A percentile compares a stretch with the other conserved stretches of the same genome.
phyloP scores from a whole-genome alignment of 2,329 filamentous ascomycete genomes.

The Dactylonectria macrodidyma region DNA sequence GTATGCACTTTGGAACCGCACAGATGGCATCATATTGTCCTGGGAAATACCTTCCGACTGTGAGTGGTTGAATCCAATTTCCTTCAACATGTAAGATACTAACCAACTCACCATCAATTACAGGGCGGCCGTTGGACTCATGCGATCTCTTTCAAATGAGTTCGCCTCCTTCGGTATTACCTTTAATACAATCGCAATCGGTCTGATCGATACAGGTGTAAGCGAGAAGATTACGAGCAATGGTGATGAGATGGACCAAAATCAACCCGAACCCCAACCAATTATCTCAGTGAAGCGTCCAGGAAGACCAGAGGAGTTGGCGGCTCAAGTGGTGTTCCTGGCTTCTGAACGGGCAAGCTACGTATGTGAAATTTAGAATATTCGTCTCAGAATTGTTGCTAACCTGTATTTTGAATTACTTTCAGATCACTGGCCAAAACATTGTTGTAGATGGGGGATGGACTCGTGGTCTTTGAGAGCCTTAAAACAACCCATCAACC shows the following conservation, averaged over 20 bases:
- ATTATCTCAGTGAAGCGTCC: constrained; percentile 14
- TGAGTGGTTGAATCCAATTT: not conserved
- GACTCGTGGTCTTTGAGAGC: constrained; percentile 15
- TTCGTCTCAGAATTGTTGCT: not conserved
- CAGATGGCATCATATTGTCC: constrained; percentile 17
- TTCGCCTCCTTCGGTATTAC: constrained; percentile 13
- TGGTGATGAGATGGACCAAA: not conserved
- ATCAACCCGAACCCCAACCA: constrained; percentile 10
- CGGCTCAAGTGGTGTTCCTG: constrained; percentile 11
- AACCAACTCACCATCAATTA: not conserved
- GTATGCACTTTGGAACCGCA: constrained; percentile 20
- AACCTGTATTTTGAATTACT: not conserved
- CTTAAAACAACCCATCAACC: too few relatives aligned
- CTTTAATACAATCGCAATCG: constrained; percentile 15
- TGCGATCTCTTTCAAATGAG: constrained; percentile 21
- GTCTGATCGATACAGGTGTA: constrained; percentile 14
- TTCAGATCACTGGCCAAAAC: constrained; percentile 19
- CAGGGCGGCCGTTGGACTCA: constrained; percentile 14
- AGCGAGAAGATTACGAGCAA: constrained; percentile 8
- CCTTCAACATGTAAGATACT: not conserved
- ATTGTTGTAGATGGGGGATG: constrained; percentile 15
- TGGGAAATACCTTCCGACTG: constrained; percentile 21
- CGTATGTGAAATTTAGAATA: not conserved
- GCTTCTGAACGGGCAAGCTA: constrained; percentile 17
- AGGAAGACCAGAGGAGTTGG: constrained; percentile 12